Evolutionary conservation across 768 basidiomycete species (phyloP), one percentile per base, ranked within the genome.

Genomic region (Sutorius australiensis): DNA sequence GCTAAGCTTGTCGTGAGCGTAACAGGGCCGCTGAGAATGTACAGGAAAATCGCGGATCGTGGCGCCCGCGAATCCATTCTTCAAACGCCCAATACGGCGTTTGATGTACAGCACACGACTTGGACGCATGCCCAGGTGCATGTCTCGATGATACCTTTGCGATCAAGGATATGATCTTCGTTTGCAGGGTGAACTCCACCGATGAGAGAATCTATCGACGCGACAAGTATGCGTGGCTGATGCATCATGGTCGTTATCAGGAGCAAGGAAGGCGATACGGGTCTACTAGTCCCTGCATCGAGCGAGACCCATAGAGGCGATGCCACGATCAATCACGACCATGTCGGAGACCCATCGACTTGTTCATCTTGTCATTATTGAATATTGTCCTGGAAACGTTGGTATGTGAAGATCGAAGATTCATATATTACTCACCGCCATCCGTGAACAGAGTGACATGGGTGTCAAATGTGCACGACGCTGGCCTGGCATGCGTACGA

Each of bases 261-360:
- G 27, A 19, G 7, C 21, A 31, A 27, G 3, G 8, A 30, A 41
- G 41, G 9, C 21, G 34, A 53, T 37, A 11, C 19, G 16, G 17
- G 14, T 50, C 31, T 19, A 28, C 40, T 16, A 24, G 28, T 45
- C n/a, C 40, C 54, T n/a, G 39, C 48, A 12, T 33, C 27, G 21
- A 27, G 13, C 30, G 28, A 48, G 39, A 56, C 57, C 21, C 12
- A 6, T 11, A 24, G 17, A 53, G 47, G 57, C 56, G 57, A 54
- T 48, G 38, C 7, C 21, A 30, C 6, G 32, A 16, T 46, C 51
- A 37, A n/a, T 31, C 47, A 30, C 13, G 14, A 34, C 46, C 27
- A 21, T 11, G 27, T 28, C 42, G 27, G 34, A 14, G 41, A 47
- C 16, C n/a, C 8, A 34, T 34, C 30, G 43, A 54, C 24, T 52